These are phyloP conservation scores for Yamadazyma laniorum DNA, from an alignment of 805 yeast genomes.

Conservation along the genomic window DNA sequence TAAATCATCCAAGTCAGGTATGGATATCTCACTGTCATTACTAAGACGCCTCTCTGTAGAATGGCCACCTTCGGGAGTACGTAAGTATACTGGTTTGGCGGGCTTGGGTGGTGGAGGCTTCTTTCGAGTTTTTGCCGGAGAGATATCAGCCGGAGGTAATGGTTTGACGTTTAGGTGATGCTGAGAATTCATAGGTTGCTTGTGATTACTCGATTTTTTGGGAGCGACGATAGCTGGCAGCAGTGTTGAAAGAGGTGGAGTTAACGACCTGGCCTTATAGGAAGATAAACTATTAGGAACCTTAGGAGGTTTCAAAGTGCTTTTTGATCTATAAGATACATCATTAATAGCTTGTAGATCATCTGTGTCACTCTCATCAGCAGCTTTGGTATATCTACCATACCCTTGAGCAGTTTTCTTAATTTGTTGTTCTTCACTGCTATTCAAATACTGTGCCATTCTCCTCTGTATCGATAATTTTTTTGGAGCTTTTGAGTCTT, in stretches of 20 bases:
- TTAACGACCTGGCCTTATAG: not conserved
- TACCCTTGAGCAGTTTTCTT: constrained; percentile 75
- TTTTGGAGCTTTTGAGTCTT: constrained; percentile 12
- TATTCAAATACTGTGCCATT: constrained; percentile 47
- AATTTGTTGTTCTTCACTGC: constrained; percentile 42
- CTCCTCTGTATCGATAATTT: constrained; percentile 51
- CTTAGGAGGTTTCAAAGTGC: constrained; percentile 29
- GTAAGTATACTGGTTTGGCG: constrained; percentile 56
- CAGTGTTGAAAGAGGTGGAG: not conserved
- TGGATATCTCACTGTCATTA: constrained; percentile 39
- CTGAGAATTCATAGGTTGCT: too few relatives aligned
- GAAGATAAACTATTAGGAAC: constrained; percentile 34
- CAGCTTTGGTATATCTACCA: constrained; percentile 76
- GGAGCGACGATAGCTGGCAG: not conserved
- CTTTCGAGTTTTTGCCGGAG: constrained; percentile 4
- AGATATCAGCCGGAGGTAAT: too few relatives aligned
- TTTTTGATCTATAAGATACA: constrained; percentile 7
- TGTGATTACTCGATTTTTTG: too few relatives aligned
- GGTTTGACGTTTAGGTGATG: too few relatives aligned
- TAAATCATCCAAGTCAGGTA: constrained; percentile 57
- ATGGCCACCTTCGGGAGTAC: constrained; percentile 26
- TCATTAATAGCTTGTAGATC: constrained; percentile 33
- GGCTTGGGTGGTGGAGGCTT: constrained; percentile 63
- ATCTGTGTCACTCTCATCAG: constrained; percentile 29
- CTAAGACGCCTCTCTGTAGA: constrained; percentile 25